A percentile compares a stretch with the other conserved stretches of the same genome.
Conservation (phyloP, 768 basidiomycete genomes). For the Cystofilobasidium ferigula region DNA sequence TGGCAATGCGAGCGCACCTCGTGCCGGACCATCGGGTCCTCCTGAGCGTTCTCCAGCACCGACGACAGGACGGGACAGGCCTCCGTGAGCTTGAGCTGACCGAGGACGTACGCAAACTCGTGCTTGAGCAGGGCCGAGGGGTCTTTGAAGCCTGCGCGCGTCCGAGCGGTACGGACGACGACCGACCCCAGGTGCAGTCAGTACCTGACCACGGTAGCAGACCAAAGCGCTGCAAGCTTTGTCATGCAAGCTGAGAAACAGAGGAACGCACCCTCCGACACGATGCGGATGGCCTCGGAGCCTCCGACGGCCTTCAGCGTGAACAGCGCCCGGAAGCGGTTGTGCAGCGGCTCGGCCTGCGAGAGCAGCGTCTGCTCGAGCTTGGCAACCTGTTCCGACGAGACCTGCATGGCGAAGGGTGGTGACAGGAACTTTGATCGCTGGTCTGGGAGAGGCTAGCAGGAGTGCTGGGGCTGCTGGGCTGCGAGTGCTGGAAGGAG, state of each 20-base stretch:
- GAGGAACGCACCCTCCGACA: slow-evolving; percentile 57
- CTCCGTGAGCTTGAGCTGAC: slow-evolving; percentile 64
- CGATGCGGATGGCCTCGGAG: slow-evolving; percentile 62
- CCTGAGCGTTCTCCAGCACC: slow-evolving; percentile 56
- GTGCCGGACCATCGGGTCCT: slow-evolving; percentile 95
- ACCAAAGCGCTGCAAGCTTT: slow-evolving; percentile 8
- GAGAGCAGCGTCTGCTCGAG: slow-evolving; percentile 67
- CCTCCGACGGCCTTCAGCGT: slow-evolving; percentile 72
- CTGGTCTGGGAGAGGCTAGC: not conserved
- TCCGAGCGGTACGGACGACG: not conserved
- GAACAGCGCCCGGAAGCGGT: slow-evolving; percentile 81
- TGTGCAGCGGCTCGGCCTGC: slow-evolving; percentile 64
- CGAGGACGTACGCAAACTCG: slow-evolving; percentile 92
- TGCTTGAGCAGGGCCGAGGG: slow-evolving; percentile 86
- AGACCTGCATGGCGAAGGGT: slow-evolving; percentile 31
- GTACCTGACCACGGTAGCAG: not conserved
- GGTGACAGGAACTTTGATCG: not conserved
- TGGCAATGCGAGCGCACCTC: slow-evolving; percentile 56
- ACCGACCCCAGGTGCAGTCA: not conserved
- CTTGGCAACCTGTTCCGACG: slow-evolving; percentile 48
- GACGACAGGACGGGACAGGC: slow-evolving; percentile 70
- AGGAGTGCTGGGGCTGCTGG: not conserved
- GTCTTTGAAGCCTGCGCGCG: slow-evolving; percentile 60
- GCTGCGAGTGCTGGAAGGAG: not conserved
- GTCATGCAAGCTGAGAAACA: not conserved